Base-by-base conservation (phyloP, 1,284 basidiomycete genomes). In the Mycena citricolor region DNA sequence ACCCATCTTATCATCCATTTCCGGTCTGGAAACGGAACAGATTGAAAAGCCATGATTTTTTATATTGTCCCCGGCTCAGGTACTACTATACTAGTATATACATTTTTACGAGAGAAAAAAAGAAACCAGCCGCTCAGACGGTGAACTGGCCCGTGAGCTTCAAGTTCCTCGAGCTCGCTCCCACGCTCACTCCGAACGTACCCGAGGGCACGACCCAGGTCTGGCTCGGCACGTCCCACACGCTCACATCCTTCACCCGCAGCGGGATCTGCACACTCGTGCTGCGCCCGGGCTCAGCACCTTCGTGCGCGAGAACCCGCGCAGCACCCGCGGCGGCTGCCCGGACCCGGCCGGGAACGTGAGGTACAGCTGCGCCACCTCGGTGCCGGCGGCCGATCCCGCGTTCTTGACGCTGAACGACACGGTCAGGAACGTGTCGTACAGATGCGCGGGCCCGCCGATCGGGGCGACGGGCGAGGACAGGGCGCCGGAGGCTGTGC, bases 211-310 rank as follows among this genome's bases (percentile, higher is more conserved):
- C 65, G 31, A 62, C 59, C 71, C 73, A 77, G 11, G 71, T 68
- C 51, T 78, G 76, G 7, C 57, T 61, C 2, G 61, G 65, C 0
- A 67, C 70, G 56, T 82, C 76, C 79, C 79, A 83, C 41, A 79
- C 67, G 13, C 77, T 79, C 46, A 85, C 56, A 52, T 82, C 80
- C 52, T 83, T 79, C 22, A 79, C 69, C 12, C 81, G 79, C 25
- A 86, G 67, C n/a, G 64, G 66, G 54, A 86, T 71, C 0, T 66
- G 70, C 1, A 79, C 76, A 1, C 52, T 61, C 44, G 58, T 61
- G 5, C 63, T 73, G 51, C 79, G 60, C 0, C 76, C 78, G 2
- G 78, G 67, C 54, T 42, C 1, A 83, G 50, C n/a, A 68, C 68
- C 4, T n/a, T 21, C 22, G 38, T 45, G 22, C 47, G 39, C 25